Base-by-base conservation (phyloP, 179 eudicot species). In the Silene coronaria region DNA sequence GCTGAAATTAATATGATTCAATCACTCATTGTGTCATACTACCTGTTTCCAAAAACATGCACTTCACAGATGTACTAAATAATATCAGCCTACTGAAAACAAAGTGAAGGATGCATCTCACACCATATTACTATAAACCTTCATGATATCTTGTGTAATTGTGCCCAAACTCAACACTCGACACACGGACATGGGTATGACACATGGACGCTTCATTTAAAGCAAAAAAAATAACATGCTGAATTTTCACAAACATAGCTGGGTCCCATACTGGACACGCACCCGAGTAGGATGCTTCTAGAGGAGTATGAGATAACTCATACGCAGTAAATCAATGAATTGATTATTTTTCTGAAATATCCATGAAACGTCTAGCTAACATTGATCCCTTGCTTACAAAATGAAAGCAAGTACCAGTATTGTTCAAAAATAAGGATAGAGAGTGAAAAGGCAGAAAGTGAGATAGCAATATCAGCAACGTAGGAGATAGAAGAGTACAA, bases 61-160 rank as follows among this genome's bases (percentile, higher is more conserved):
- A 17, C 28, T 63, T 14, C 14, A 7, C 67, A 28, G 67, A 63
- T 26, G 67, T 28, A 14, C 17, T 26, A 26, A 26, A 62, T 28
- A 63, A 63, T 63, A 63, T 27, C 38, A 27, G 38, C 38, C 30
- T 11, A 63, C 67, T 42, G 55, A 69, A 69, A 67, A 69, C 57
- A 45, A 69, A 22, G 72, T 42, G 58, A 69, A 69, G 30, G 32
- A 69, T 22, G 58, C 57, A 42, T 42, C 36, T 45, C 46, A 36
- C n/a, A 55, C 59, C n/a, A 55, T 55, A n/a, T 55, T 55, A 55
- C 59, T 55, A 22, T 55, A 16, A 55, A 55, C 9, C 21, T 55
- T n/a, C 59, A 55, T 55, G 21, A 9, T 55, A 55, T 55, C 59
- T 16, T 55, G 21, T 55, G 22, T 55, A 55, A 55, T 16, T 9